Conservation (phyloP, 2,329 filamentous ascomycete species). For the Apiospora hydei region DNA sequence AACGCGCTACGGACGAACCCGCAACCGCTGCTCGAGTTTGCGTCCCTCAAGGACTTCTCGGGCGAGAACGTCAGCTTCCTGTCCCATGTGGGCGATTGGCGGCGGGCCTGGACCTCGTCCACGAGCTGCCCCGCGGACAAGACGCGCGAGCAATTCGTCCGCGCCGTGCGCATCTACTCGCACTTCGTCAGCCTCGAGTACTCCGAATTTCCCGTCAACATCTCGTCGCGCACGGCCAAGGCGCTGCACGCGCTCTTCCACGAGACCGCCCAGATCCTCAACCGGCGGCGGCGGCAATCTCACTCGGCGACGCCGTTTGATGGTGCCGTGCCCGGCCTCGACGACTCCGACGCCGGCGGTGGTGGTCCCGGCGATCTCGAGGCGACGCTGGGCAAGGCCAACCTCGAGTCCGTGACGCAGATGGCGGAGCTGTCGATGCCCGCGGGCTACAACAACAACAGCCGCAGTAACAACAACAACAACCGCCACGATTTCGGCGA, state of each 20-base stretch:
- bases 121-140: background rate
- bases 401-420: conserved; percentile 30
- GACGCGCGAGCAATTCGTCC: conserved; percentile 29
- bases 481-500: conserved; percentile 23
- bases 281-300: conserved; percentile 24
- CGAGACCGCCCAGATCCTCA: conserved; percentile 29
- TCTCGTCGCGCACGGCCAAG: conserved; percentile 33
- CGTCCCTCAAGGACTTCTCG: conserved; percentile 62
- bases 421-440: conserved; percentile 29
- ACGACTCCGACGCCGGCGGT: background rate
- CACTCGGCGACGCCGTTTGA: conserved; percentile 32
- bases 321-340: background rate
- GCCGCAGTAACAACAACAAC: too few relatives aligned
- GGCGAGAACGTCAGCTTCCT: conserved; percentile 67
- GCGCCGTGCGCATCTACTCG: conserved; percentile 34
- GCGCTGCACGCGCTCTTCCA: conserved; percentile 33
- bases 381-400: conserved; percentile 32
- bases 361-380: conserved; percentile 26
- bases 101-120: conserved; percentile 33
- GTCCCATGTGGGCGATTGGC: conserved; percentile 55
- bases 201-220: conserved; percentile 35
- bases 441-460: too few relatives aligned
- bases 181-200: conserved; percentile 44
- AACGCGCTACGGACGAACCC: conserved; percentile 54
- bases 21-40: conserved; percentile 57